Evolutionary conservation across 176 grass and related monocot species (phyloP).

Genomic region (Oryza brachyantha): DNA sequence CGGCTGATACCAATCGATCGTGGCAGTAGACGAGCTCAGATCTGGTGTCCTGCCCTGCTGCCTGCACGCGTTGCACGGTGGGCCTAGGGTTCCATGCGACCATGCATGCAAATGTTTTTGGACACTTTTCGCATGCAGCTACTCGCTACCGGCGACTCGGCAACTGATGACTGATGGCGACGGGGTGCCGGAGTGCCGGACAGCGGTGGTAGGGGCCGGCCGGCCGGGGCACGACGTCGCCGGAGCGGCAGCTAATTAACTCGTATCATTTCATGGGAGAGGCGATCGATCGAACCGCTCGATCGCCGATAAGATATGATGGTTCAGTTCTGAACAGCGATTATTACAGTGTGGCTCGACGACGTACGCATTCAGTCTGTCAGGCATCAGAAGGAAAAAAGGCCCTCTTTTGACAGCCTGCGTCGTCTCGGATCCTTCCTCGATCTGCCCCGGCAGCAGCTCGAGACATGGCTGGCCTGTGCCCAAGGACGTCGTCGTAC

Average conservation of each 20-base stretch:
- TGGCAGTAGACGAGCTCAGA: neutral
- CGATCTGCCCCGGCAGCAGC: slow-evolving; percentile 9
- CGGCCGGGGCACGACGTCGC: neutral
- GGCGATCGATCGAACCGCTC: no score
- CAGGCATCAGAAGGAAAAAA: no score
- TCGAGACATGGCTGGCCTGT: slow-evolving; percentile 7
- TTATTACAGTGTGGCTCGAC: no score
- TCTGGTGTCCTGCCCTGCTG: neutral
- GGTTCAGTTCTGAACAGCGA: no score
- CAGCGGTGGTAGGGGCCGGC: neutral
- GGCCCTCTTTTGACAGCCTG: neutral
- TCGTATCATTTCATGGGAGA: no score
- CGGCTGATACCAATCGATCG: neutral
- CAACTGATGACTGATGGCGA: neutral
- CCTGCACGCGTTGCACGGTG: neutral
- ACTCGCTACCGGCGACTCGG: neutral
- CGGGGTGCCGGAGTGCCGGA: no score
- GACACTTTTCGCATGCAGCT: neutral
- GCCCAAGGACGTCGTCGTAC: neutral
- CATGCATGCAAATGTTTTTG: no score
- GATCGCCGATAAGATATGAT: no score
- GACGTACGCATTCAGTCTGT: no score
- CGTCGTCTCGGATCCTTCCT: neutral
- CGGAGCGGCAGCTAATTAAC: slow-evolving; percentile 1
- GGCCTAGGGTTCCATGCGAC: neutral